Evolutionary conservation across 352 stramenopile species (phyloP), one percentile per base, ranked within the genome.

Genomic region (Hyaloperonospora arabidopsidis): DNA sequence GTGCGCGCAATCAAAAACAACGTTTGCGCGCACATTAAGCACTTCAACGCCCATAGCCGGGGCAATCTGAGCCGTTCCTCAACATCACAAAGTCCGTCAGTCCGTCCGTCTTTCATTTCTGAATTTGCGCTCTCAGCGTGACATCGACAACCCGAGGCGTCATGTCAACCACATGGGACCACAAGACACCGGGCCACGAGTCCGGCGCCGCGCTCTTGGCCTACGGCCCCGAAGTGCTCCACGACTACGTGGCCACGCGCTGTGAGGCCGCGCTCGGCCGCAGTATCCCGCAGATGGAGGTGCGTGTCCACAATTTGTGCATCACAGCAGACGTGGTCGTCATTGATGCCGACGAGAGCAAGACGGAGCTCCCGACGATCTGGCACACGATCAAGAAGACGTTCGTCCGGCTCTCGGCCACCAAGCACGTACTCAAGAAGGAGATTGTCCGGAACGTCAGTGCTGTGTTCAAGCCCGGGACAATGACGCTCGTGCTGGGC

Each of bases 281-380:
- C 0, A 53, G 54, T 21, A 54, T 76, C 48, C 61, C 68, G 8
- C 64, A 66, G 51, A 73, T 76, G 57, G 64, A 76, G 43, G 50
- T 76, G 39, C 68, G 59, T 17, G 55, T 55, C 38, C 57, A 15
- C 32, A 57, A 66, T 15, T 17, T 66, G 34, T 57, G 39, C 1
- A 49, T 66, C 22, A 54, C 53, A 17, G 53, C 45, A n/a, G 57
- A 70, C n/a, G 32, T 67, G 14, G 29, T 62, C 14, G 52, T 76
- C 12, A 54, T 50, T 14, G 32, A 51, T 5, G 48, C 58, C 13
- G 43, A 58, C 13, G 48, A 47, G 13, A 32, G 34, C 23, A 48
- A 54, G 17, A 57, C 46, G 23, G 39, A 73, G 54, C 55, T 76
- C 45, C 70, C 70, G 21, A 77, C 71, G 11, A 46, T 80, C 22